These are phyloP conservation scores for Phytomonas serpens DNA, from an alignment of 208 protist species.

Conservation along the genomic window DNA sequence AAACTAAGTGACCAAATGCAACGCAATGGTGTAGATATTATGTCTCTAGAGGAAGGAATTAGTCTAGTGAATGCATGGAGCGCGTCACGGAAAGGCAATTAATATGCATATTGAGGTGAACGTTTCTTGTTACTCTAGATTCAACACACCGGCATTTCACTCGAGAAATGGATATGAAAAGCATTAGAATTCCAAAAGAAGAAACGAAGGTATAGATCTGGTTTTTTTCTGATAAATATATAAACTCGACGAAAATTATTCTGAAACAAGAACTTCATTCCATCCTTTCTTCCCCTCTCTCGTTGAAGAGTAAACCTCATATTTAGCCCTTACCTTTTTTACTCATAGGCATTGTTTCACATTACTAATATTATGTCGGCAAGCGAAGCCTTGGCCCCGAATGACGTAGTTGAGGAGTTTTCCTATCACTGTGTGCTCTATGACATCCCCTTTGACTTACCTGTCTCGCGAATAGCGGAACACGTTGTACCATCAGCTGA, in stretches of 20 bases:
- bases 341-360: too few relatives aligned
- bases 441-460: slow-evolving; percentile 35
- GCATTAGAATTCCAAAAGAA: not conserved
- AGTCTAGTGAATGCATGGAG: slow-evolving; percentile 77
- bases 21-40: slow-evolving; percentile 37
- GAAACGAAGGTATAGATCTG: too few relatives aligned
- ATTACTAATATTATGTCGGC: not conserved
- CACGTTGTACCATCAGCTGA: slow-evolving; percentile 30
- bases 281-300: not conserved
- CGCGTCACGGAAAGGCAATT: slow-evolving; percentile 23
- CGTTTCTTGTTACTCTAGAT: not conserved
- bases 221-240: not conserved
- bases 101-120: slow-evolving; percentile 8
- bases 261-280: not conserved
- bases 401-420: slow-evolving; percentile 24
- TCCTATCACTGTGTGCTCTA: slow-evolving; percentile 63
- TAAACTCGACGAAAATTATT: not conserved
- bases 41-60: slow-evolving; percentile 32
- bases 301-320: not conserved
- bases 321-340: not conserved
- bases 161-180: not conserved
- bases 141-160: not conserved
- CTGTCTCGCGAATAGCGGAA: slow-evolving; percentile 28
- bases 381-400: slow-evolving; percentile 13
- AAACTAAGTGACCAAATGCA: slow-evolving; percentile 59